These are phyloP conservation scores for Colletotrichum echinochloae DNA, from an alignment of 2,329 filamentous ascomycete species.

Conservation along the genomic window DNA sequence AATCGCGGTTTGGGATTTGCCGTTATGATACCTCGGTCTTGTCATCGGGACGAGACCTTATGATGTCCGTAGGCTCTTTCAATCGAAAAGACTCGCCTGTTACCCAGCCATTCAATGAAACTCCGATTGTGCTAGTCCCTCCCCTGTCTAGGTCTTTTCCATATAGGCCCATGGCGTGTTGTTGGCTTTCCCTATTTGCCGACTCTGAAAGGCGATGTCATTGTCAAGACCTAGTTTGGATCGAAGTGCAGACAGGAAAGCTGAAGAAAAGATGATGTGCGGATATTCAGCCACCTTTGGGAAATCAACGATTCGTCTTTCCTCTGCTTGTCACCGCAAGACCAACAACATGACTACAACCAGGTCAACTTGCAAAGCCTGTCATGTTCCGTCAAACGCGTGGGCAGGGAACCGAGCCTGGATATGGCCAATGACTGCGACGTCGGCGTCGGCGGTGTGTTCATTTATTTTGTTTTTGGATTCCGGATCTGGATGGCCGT, in stretches of 20 bases:
- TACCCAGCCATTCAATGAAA: conserved; percentile 33
- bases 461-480: not conserved
- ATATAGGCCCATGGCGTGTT: not conserved
- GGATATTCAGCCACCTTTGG: not conserved
- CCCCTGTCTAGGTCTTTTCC: not conserved
- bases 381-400: conserved; percentile 14
- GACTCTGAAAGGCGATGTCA: not conserved
- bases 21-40: conserved; percentile 35
- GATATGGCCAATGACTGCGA: not conserved
- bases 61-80: conserved; percentile 34
- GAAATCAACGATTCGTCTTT: not conserved
- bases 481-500: conserved; percentile 20
- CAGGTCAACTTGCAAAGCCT: conserved; percentile 6
- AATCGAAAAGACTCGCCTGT: conserved; percentile 39
- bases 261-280: not conserved
- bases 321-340: not conserved
- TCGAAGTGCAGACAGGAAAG: not conserved
- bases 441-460: conserved; percentile 10
- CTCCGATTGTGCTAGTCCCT: not conserved
- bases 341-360: conserved; percentile 4
- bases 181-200: not conserved
- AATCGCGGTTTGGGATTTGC: conserved; percentile 30
- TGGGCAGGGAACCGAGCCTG: not conserved
- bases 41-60: conserved; percentile 30
- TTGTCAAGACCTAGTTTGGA: not conserved